phyloP scores from a whole-genome alignment of 495 filamentous ascomycete genomes.

The Penicillium desertorum region DNA sequence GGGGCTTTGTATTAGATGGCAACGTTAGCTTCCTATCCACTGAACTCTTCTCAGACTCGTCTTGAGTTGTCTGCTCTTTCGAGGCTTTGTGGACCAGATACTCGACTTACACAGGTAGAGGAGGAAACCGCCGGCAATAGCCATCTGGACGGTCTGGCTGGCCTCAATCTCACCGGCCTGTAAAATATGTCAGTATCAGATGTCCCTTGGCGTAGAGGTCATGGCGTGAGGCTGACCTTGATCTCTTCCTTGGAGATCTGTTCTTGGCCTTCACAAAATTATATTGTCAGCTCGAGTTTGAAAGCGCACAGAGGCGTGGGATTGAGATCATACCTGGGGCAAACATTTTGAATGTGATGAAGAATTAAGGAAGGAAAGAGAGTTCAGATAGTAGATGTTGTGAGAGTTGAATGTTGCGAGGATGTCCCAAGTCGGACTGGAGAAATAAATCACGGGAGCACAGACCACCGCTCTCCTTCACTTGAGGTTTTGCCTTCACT shows the following conservation, averaged over 20 bases:
- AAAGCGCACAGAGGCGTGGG: neutral
- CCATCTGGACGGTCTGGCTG: slow-evolving; percentile 60
- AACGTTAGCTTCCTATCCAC: neutral
- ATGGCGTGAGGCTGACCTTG: slow-evolving; percentile 32
- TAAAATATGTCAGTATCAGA: slow-evolving; percentile 2
- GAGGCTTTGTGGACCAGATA: neutral
- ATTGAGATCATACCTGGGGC: slow-evolving; percentile 37
- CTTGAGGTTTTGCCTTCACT: slow-evolving; percentile 17
- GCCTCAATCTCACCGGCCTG: slow-evolving; percentile 71
- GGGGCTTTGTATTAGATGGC: slow-evolving; percentile 55
- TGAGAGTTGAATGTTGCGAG: slow-evolving; percentile 2
- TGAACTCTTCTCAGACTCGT: neutral
- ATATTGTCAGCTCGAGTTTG: neutral
- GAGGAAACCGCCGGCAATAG: slow-evolving; percentile 59
- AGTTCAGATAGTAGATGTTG: slow-evolving; percentile 5
- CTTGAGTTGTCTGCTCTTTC: neutral
- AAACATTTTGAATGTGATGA: slow-evolving; percentile 40
- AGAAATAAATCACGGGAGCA: slow-evolving; percentile 38
- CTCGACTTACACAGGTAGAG: slow-evolving; percentile 78
- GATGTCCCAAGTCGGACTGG: slow-evolving; percentile 6
- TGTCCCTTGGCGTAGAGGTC: neutral
- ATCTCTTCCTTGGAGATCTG: slow-evolving; percentile 50
- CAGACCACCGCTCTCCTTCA: slow-evolving; percentile 30
- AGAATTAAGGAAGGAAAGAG: slow-evolving; percentile 1
- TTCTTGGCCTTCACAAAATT: slow-evolving; percentile 38